Evolutionary conservation across 2,329 filamentous ascomycete genomes (phyloP), one percentile per base, ranked within the genome.

Genomic region (Arthrobotrys megalospora): DNA sequence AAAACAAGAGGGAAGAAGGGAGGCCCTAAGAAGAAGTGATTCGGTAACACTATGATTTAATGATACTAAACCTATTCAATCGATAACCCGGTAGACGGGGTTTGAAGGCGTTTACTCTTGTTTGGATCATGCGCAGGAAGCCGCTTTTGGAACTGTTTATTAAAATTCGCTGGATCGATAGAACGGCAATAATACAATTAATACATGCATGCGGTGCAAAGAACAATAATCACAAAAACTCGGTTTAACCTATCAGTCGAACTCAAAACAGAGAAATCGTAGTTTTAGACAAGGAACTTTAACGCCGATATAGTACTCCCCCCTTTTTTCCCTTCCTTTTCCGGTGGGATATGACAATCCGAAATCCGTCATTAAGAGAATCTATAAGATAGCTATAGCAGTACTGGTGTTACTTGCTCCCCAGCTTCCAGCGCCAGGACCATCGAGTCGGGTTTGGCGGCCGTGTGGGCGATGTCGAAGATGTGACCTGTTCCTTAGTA

Each of bases 361-460:
- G 6, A 53, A 34, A 53, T 53, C 28, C 14, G 36, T n/a, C 11
- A 53, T 53, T 34, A 70, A 45, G 24, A 50, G 24, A 14, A 65
- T 55, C 34, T 71, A 36, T 38, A 48, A 72, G 36, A 41, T 19
- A 34, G 53, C 43, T n/a, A n/a, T 48, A 34, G 53, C 43, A 21
- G 16, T 34, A 21, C 11, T 60, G 19, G 7, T 5, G 34, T 68
- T n/a, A 69, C 28, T 64, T 64, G 19, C 32, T 53, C 10, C 58
- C 38, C 10, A 68, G 28, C 48, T 69, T 76, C 72, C 72, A 76
- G 21, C 65, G 64, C 72, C 72, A 76, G 14, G 72, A 76, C 72
- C 72, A 76, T 16, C 72, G 55, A 45, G 72, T 65, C 14, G 63
- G 45, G n/a, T 69, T 55, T 28, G 72, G 16, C 24, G 72, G 72